These are phyloP conservation scores for Ceratobasidium papillatum DNA, from an alignment of 1,284 basidiomycete genomes.

Conservation along the genomic window DNA sequence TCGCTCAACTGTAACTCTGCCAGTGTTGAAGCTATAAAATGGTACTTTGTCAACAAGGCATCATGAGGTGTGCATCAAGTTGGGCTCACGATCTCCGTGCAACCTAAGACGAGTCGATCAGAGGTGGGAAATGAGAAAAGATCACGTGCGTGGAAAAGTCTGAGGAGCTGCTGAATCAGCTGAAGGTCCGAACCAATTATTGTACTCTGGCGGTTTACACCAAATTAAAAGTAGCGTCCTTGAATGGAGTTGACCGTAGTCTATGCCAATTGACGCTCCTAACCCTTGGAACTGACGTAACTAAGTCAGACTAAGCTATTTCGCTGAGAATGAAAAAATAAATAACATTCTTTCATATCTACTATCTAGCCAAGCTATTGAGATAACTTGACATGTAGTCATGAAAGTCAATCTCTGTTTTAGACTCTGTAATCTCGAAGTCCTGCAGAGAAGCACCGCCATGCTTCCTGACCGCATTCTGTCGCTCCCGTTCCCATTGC, in stretches of 20 bases:
- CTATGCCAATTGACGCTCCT: no score
- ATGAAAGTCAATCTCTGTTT: no score
- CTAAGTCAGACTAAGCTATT: no score
- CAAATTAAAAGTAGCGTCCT: no score
- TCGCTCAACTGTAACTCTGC: conserved; percentile 1
- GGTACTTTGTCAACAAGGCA: background rate
- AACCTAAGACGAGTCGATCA: conserved; percentile 10
- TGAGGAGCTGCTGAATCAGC: background rate
- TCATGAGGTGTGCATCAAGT: background rate
- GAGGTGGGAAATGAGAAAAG: background rate
- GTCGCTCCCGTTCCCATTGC: background rate
- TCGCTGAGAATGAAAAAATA: no score
- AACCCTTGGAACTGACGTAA: no score
- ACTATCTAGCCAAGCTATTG: no score
- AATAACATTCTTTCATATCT: no score
- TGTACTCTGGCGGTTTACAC: no score
- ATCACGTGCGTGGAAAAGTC: conserved; percentile 15
- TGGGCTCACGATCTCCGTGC: conserved; percentile 3
- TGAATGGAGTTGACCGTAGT: no score
- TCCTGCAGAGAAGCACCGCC: background rate
- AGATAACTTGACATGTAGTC: no score
- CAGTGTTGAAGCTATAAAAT: background rate
- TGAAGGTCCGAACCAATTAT: background rate
- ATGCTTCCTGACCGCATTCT: background rate
- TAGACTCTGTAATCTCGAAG: background rate